Conservation (phyloP, 2,329 filamentous ascomycete species). For the Apiospora hydei region DNA sequence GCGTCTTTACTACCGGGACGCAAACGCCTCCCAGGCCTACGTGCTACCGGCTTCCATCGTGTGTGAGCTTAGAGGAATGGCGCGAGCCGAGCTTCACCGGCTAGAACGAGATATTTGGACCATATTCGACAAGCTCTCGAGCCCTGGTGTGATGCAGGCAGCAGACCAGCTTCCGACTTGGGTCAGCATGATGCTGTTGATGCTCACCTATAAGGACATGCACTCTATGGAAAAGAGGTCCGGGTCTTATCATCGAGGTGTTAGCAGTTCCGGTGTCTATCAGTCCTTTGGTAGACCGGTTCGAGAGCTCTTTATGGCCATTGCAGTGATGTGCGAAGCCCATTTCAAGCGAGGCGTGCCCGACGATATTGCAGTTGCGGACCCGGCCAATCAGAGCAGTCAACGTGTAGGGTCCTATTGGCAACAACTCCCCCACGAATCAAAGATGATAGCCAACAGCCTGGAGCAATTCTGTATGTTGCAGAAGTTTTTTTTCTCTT, state of each 20-base stretch:
- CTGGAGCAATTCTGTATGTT: constrained; percentile 22
- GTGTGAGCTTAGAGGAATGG: constrained; percentile 36
- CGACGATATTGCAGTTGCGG: constrained; percentile 16
- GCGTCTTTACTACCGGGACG: constrained; percentile 43
- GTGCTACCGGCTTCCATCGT: constrained; percentile 45
- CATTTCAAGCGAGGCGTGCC: constrained; percentile 29
- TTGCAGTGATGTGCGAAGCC: constrained; percentile 42
- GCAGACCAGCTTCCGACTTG: constrained; percentile 54
- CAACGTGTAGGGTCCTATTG: constrained; percentile 20
- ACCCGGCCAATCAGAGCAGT: constrained; percentile 9
- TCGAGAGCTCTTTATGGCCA: constrained; percentile 35
- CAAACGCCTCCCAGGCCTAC: constrained; percentile 36
- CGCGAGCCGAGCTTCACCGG: constrained; percentile 36
- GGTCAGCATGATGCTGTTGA: constrained; percentile 57
- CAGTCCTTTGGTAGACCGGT: constrained; percentile 18
- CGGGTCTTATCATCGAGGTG: constrained; percentile 29
- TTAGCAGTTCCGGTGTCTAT: neutral
- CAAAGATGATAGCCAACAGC: constrained; percentile 20
- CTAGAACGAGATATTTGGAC: constrained; percentile 30
- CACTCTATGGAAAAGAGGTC: constrained; percentile 29
- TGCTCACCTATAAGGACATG: constrained; percentile 55
- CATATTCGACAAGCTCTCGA: constrained; percentile 17
- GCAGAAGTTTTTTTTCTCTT: neutral
- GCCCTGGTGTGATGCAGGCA: constrained; percentile 29
- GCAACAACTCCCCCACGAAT: constrained; percentile 21